Evolutionary conservation across 208 protist species (phyloP), one percentile per base, ranked within the genome.

Genomic region (Entamoeba moshkovskii): DNA sequence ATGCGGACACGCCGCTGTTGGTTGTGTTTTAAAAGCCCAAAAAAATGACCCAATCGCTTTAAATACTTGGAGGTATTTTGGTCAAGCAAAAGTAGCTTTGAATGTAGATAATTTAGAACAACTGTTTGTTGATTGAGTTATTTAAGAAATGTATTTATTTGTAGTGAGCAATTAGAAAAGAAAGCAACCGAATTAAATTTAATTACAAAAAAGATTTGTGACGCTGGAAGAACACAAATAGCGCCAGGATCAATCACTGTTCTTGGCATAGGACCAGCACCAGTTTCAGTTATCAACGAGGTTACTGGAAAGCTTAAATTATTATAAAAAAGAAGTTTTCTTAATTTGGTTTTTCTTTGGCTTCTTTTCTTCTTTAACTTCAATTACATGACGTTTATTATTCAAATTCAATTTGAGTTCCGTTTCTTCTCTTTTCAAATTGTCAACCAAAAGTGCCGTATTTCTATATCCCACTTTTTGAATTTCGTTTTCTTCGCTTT

Each of bases 191-290:
- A 93, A 22, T 47, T 94, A 44, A 93, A 95, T 6, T 94, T 98
- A 49, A 96, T 96, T 2, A 96, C 96, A 93, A 97, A 97, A 46
- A 92, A 98, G 1, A 96, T 98, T 92, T 95, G 97, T 0, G 98
- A 98, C 93, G 97, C 97, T 0, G 98, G 98, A 45, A 95, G 98
- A 29, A 98, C 98, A 47, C 98, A 98, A 96, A 97, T 98, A 59
- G 97, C 96, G 18, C 93, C 97, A 5, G 96, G 96, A 0, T 98
- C 97, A 91, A 97, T 97, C 92, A 98, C 98, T 0, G 98, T 98
- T 1, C 91, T 98, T 8, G 97, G 94, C 1, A 93, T 97, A 42
- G 96, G 96, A 45, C 95, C 95, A 46, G 94, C 92, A 92, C 95
- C 95, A 1, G 52, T 93, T 93, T 93, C 94, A 73, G 46, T 96